Evolutionary conservation across 768 basidiomycete genomes (phyloP), one percentile per base, ranked within the genome.

Genomic region (Hemileccinum rubropunctum): DNA sequence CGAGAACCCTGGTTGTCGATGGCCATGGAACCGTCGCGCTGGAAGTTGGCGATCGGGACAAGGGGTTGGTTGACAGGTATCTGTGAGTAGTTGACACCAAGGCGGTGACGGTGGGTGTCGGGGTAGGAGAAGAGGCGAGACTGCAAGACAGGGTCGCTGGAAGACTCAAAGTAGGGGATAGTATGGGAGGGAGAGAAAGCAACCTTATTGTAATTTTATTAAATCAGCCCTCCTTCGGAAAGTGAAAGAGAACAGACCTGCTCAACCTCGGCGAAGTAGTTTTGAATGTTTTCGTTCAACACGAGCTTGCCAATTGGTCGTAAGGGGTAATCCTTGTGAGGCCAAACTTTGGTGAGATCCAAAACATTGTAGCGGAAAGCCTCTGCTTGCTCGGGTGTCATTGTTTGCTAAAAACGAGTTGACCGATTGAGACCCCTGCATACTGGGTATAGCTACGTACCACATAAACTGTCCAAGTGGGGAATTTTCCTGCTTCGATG

Each of bases 181-280:
- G 83, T 72, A 69, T 98, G 95, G 0, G 91, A 88, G 0, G 95
- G 95, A 17, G 91, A 81, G 77, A 91, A 95, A 3, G 93, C 93
- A 51, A 72, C 75, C 79, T 86, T 51, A 26, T 42, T 12, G 13
- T 17, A 27, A 23, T 42, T 33, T 13, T 8, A 28, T 57, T 18
- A 57, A 18, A 52, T 59, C 27, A 26, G 48, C 45, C n/a, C 10
- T n/a, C 40, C 37, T 23, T 28, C 6, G 42, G 56, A 65, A 63
- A 54, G 62, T 59, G 67, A 53, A 69, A 67, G 55, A 58, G 15
- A 64, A 53, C 76, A 57, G 32, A 89, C 87, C 75, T 98, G 93
- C 69, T 98, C 95, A 40, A 94, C 85, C 73, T 98, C 95, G 44
- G 92, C 85, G 51, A 97, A 97, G 80, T 92, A 97, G 74, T 92